Base-by-base conservation (phyloP, 176 grass and related monocot genomes). In the Avena insularis region DNA sequence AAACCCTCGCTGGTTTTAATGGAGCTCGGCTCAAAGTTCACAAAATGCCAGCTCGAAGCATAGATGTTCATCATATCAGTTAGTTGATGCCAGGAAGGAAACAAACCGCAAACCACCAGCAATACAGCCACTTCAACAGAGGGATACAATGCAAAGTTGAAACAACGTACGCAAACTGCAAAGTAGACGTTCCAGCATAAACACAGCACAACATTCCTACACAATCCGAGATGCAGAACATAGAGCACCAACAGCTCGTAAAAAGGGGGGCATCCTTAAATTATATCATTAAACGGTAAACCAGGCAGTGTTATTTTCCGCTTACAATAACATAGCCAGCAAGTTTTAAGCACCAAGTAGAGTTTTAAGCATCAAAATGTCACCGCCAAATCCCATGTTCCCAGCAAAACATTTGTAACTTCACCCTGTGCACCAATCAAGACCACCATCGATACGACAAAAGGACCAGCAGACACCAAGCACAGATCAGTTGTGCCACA, bases 341-440 rank as follows among this genome's bases (percentile, higher is more conserved):
- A 8, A 49, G 56, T 57, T 36, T 57, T 19, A 81, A 81, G 31
- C 29, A 60, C 10, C 67, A 77, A n/a, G 25, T 75, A 49, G 20
- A 48, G 13, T 84, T 16, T 71, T 71, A 19, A 87, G 45, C 23
- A 68, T 40, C 51, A 6, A 9, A 72, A 45, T 58, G 68, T 31
- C 33, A 6, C 27, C 65, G 51, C 56, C 75, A 79, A 83, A 72
- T 15, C 48, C 88, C 58, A 51, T 43, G 19, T 56, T n/a, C n/a
- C 57, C 36, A 84, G 73, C 27, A 31, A 8, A 76, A 59, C 9
- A 9, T 19, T 81, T 23, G 15, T 14, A 49, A 48, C 12, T 35
- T 78, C 19, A 21, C 66, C 45, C 89, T 84, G 29, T 71, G 80
- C 89, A 87, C 49, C 85, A 51, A 51, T 15, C 38, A 66, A 20